These are phyloP conservation scores for Recurvomyces mirabilis DNA, from an alignment of 495 filamentous ascomycete genomes.

Conservation along the genomic window DNA sequence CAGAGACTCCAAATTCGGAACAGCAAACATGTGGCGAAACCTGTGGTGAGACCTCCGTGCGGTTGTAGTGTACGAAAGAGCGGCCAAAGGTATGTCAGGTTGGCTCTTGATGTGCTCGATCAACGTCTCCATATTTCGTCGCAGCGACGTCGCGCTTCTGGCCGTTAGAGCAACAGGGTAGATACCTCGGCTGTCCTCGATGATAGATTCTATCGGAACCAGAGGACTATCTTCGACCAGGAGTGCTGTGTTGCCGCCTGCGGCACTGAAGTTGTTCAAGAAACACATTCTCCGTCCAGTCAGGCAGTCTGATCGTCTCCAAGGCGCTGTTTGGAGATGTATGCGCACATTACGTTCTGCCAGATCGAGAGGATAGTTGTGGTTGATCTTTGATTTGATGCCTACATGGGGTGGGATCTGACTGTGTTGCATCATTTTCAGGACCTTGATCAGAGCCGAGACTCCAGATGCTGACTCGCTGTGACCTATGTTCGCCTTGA, in stretches of 20 bases:
- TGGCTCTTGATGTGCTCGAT: conserved; percentile 40
- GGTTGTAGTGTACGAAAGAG: conserved; percentile 70
- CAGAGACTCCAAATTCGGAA: conserved; percentile 31
- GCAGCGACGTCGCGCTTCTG: conserved; percentile 32
- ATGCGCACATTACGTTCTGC: conserved; percentile 30
- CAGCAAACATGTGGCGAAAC: conserved; percentile 54
- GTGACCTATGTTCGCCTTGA: conserved; percentile 31
- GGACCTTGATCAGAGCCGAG: conserved; percentile 29
- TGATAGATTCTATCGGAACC: conserved; percentile 24
- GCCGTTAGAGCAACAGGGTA: conserved; percentile 49
- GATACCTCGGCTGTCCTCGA: conserved; percentile 41
- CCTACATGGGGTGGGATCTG: conserved; percentile 21
- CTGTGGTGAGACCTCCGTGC: conserved; percentile 76
- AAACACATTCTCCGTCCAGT: conserved; percentile 42
- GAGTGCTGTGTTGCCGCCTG: conserved; percentile 43
- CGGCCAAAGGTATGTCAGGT: conserved; percentile 34
- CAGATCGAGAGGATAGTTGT: conserved; percentile 25
- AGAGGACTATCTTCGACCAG: conserved; percentile 47
- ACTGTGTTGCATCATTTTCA: conserved; percentile 29
- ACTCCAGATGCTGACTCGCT: conserved; percentile 28
- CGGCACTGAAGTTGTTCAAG: conserved; percentile 58
- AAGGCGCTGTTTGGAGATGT: not conserved
- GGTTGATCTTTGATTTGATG: conserved; percentile 35
- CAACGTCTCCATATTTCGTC: conserved; percentile 23
- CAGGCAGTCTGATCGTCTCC: not conserved